These are phyloP conservation scores for Zygosaccharomyces sapae DNA, from an alignment of 1,139 yeast genomes.

Conservation along the genomic window DNA sequence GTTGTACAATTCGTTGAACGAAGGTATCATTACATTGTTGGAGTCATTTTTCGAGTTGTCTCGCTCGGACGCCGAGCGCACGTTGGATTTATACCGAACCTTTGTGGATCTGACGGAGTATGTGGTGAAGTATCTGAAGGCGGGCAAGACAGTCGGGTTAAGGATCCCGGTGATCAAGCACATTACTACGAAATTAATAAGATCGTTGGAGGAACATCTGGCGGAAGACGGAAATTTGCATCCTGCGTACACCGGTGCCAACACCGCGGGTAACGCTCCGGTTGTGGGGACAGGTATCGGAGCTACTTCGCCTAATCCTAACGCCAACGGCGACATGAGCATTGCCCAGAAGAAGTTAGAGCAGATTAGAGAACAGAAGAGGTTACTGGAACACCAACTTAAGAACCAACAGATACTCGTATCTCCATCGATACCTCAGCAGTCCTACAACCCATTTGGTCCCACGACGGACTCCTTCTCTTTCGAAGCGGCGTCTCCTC, in stretches of 20 bases:
- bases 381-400: constrained; percentile 30
- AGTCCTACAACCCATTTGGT: constrained; percentile 31
- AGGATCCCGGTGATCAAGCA: constrained; percentile 95
- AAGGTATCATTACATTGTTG: constrained; percentile 86
- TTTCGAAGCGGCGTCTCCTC: constrained; percentile 17
- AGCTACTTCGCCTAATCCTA: constrained; percentile 1
- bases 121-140: constrained; percentile 80
- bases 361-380: constrained; percentile 31
- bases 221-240: constrained; percentile 29
- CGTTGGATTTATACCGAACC: constrained; percentile 73
- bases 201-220: constrained; percentile 84
- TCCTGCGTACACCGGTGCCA: constrained; percentile 10
- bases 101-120: constrained; percentile 84
- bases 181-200: constrained; percentile 90
- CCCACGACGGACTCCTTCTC: constrained; percentile 19
- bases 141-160: constrained; percentile 85
- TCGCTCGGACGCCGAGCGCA: constrained; percentile 77
- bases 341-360: constrained; percentile 29
- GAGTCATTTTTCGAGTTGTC: constrained; percentile 95
- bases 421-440: constrained; percentile 30
- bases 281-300: constrained; percentile 7
- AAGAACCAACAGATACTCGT: constrained; percentile 28
- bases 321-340: constrained; percentile 13
- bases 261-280: constrained; percentile 3
- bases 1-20: constrained; percentile 83